A percentile compares a stretch with the other conserved stretches of the same genome.
phyloP scores from a whole-genome alignment of 23 red algal species.

The Chondrus crispus region DNA sequence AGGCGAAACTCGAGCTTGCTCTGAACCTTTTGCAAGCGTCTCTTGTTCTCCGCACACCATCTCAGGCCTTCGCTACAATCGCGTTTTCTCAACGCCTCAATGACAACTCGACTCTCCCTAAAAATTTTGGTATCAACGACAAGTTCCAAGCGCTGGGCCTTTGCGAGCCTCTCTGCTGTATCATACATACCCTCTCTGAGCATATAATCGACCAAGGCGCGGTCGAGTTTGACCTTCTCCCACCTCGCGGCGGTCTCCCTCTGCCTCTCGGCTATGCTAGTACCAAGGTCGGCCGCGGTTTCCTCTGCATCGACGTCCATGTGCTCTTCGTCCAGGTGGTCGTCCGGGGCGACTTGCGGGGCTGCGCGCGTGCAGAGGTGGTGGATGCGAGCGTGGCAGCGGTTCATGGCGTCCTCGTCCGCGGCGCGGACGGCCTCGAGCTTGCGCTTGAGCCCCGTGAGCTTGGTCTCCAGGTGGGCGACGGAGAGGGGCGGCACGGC shows the following conservation, averaged over 20 bases:
- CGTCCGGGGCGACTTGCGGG: not conserved
- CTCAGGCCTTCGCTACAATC: slow-evolving; percentile 71
- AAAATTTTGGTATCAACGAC: slow-evolving; percentile 74
- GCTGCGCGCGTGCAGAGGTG: slow-evolving; percentile 36
- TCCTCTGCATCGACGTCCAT: slow-evolving; percentile 45
- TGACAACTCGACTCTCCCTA: slow-evolving; percentile 52
- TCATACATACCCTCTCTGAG: slow-evolving; percentile 67
- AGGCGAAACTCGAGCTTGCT: slow-evolving; percentile 83
- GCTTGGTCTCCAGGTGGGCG: not conserved
- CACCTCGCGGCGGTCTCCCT: slow-evolving; percentile 1
- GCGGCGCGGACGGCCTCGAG: slow-evolving; percentile 6
- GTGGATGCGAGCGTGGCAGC: slow-evolving; percentile 32
- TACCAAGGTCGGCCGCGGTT: not conserved
- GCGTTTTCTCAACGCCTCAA: slow-evolving; percentile 52
- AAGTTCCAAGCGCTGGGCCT: slow-evolving; percentile 14
- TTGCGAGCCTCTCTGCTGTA: slow-evolving; percentile 44
- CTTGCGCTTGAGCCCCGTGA: slow-evolving; percentile 30
- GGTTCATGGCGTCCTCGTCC: slow-evolving; percentile 22
- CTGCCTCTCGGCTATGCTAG: not conserved
- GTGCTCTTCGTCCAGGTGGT: not conserved
- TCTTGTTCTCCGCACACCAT: slow-evolving; percentile 89
- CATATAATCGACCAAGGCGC: slow-evolving; percentile 82
- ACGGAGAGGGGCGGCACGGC: not conserved
- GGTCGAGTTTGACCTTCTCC: slow-evolving; percentile 59
- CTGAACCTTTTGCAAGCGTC: slow-evolving; percentile 73